Conservation (phyloP, 495 filamentous ascomycete genomes). For the Glonium stellatum region DNA sequence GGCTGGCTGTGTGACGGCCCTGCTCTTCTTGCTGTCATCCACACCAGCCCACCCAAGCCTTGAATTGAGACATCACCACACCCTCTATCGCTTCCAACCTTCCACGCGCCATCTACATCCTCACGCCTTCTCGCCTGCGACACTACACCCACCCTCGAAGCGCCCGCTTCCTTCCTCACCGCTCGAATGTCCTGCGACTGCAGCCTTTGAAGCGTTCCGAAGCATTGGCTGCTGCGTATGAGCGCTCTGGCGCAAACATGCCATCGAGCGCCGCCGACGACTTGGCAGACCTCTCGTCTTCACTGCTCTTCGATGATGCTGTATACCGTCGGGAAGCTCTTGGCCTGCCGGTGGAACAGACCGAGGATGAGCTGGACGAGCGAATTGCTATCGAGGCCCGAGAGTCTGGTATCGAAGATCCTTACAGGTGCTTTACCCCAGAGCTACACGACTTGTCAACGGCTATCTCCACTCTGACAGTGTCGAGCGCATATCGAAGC, state of each 20-base stretch:
- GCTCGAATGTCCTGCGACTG: not conserved
- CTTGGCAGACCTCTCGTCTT: slow-evolving; percentile 12
- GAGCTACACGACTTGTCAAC: slow-evolving; percentile 16
- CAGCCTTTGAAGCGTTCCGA: not conserved
- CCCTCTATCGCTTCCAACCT: not conserved
- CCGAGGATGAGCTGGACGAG: slow-evolving; percentile 23
- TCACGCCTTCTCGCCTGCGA: not conserved
- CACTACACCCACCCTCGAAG: not conserved
- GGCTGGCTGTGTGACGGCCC: slow-evolving; percentile 1
- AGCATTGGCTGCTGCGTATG: slow-evolving; percentile 8
- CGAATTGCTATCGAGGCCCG: slow-evolving; percentile 20
- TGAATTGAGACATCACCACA: not conserved
- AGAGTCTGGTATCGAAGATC: slow-evolving; percentile 25
- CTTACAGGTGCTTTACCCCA: slow-evolving; percentile 17
- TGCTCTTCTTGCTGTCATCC: not conserved
- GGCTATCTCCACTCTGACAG: slow-evolving; percentile 17
- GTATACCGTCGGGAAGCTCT: slow-evolving; percentile 21
- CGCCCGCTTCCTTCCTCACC: not conserved
- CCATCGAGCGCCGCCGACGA: slow-evolving; percentile 3
- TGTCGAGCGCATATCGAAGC: slow-evolving; percentile 19
- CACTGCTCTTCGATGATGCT: slow-evolving; percentile 22
- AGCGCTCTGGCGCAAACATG: slow-evolving; percentile 17
- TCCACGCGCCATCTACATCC: not conserved
- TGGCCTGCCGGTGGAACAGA: slow-evolving; percentile 3
- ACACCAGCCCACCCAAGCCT: not conserved